A percentile compares a stretch with the other conserved stretches of the same genome.
Conservation (phyloP, 2,329 filamentous ascomycete species). For the Paraphaeosphaeria sporulosa region DNA sequence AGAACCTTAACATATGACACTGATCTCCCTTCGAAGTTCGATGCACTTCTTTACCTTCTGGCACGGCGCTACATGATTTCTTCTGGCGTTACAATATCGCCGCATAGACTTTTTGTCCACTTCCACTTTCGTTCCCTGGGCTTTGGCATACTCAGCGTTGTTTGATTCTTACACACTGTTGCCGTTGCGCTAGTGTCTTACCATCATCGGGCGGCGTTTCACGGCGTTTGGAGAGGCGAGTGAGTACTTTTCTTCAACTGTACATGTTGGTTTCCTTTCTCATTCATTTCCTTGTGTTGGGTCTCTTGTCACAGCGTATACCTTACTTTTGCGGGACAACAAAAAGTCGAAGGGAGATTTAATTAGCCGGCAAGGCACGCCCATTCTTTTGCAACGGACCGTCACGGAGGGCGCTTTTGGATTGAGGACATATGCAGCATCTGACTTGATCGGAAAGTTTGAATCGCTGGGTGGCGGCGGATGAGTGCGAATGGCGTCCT, state of each 20-base stretch:
- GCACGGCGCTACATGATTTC: conserved; percentile 18
- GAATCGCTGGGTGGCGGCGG: neutral
- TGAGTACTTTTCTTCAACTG: conserved; percentile 21
- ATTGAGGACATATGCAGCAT: conserved; percentile 7
- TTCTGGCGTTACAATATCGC: conserved; percentile 25
- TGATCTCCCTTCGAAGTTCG: conserved; percentile 13
- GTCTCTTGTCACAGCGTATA: conserved; percentile 18
- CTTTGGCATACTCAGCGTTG: conserved; percentile 36
- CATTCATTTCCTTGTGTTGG: conserved; percentile 13
- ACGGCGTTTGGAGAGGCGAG: conserved; percentile 30
- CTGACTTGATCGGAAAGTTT: conserved; percentile 11
- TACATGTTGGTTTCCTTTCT: conserved; percentile 24
- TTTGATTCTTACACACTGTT: conserved; percentile 21
- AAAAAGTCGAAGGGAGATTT: conserved; percentile 32
- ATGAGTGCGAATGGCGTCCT: neutral
- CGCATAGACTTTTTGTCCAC: conserved; percentile 32
- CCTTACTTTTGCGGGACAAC: conserved; percentile 19
- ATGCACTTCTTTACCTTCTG: conserved; percentile 38
- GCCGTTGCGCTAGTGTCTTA: conserved; percentile 21
- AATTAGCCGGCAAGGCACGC: conserved; percentile 32
- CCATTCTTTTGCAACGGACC: conserved; percentile 17
- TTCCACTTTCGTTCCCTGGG: conserved; percentile 20
- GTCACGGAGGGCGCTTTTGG: conserved; percentile 13
- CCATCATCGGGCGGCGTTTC: conserved; percentile 46
- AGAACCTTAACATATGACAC: conserved; percentile 49